Conservation (phyloP, 2,329 filamentous ascomycete genomes). For the Aspergillus carbonarius region DNA sequence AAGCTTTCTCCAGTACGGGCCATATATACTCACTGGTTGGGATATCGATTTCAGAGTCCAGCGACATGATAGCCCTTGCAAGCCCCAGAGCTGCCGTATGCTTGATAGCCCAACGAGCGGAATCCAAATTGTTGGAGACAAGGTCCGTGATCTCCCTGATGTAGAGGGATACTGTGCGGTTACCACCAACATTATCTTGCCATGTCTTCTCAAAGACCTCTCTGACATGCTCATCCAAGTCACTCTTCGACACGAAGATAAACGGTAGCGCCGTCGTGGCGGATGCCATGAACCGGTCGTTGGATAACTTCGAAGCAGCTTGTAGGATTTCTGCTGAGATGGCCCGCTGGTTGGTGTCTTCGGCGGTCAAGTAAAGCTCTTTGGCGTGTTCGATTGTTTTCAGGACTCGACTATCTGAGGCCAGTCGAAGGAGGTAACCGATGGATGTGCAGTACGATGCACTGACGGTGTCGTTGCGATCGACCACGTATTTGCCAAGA, state of each 20-base stretch:
- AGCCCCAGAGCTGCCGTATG: slow-evolving; percentile 82
- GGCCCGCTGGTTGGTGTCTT: slow-evolving; percentile 72
- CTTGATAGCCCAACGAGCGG: slow-evolving; percentile 84
- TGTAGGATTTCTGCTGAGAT: slow-evolving; percentile 81
- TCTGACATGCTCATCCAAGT: slow-evolving; percentile 74
- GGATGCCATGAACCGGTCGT: slow-evolving; percentile 80
- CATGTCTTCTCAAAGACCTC: slow-evolving; percentile 83
- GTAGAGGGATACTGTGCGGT: slow-evolving; percentile 77
- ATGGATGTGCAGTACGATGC: slow-evolving; percentile 82
- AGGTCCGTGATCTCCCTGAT: slow-evolving; percentile 76
- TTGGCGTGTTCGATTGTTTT: slow-evolving; percentile 57
- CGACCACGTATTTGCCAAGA: slow-evolving; percentile 77
- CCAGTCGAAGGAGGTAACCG: slow-evolving; percentile 74
- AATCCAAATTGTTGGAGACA: slow-evolving; percentile 67
- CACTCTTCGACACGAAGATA: slow-evolving; percentile 82
- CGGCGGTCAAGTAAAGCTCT: slow-evolving; percentile 75
- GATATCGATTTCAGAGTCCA: slow-evolving; percentile 58
- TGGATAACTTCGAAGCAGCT: slow-evolving; percentile 79
- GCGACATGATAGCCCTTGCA: slow-evolving; percentile 68
- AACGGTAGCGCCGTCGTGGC: slow-evolving; percentile 78
- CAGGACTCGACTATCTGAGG: slow-evolving; percentile 59
- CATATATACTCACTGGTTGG: slow-evolving; percentile 67
- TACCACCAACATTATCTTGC: slow-evolving; percentile 85
- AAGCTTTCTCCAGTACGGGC: slow-evolving; percentile 77
- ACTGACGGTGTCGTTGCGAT: slow-evolving; percentile 91